Evolutionary conservation across 768 basidiomycete species (phyloP).

Genomic region (Hericium alpestre): DNA sequence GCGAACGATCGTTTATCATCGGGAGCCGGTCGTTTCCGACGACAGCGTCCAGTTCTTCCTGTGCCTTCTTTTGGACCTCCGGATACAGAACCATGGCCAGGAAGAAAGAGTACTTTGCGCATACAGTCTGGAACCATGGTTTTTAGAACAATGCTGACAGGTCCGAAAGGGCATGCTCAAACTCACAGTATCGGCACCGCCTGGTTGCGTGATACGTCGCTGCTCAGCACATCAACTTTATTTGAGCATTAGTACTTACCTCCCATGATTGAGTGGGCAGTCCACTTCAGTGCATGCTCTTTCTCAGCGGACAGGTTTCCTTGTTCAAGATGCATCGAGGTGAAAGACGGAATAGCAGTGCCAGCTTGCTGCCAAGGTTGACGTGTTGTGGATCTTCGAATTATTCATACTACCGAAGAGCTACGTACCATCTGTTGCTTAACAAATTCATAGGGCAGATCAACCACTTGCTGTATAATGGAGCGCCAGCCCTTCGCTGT

Average conservation of each 20-base stretch:
- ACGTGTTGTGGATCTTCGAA: too few relatives aligned
- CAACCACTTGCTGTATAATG: too few relatives aligned
- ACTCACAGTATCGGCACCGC: slow-evolving; percentile 15
- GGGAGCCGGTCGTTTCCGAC: slow-evolving; percentile 13
- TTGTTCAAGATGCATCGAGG: too few relatives aligned
- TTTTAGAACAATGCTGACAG: neutral
- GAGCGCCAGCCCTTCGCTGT: too few relatives aligned
- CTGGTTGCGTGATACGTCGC: neutral
- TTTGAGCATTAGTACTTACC: neutral
- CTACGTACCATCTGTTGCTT: too few relatives aligned
- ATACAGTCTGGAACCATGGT: slow-evolving; percentile 10
- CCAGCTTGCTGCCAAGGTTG: too few relatives aligned
- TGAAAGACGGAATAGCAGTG: too few relatives aligned
- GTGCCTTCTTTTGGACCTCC: slow-evolving; percentile 12
- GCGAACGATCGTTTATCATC: slow-evolving; percentile 11
- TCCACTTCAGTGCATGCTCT: slow-evolving; percentile 15
- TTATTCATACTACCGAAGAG: too few relatives aligned
- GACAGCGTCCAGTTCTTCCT: slow-evolving; percentile 17
- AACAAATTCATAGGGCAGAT: too few relatives aligned
- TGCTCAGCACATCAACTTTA: neutral
- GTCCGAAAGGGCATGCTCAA: too few relatives aligned
- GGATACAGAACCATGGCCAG: slow-evolving; percentile 20
- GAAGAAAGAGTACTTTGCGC: slow-evolving; percentile 17
- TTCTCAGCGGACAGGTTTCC: slow-evolving; percentile 2
- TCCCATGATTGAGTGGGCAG: slow-evolving; percentile 15